Evolutionary conservation across 352 stramenopile genomes (phyloP).

Genomic region (Pythium insidiosum): DNA sequence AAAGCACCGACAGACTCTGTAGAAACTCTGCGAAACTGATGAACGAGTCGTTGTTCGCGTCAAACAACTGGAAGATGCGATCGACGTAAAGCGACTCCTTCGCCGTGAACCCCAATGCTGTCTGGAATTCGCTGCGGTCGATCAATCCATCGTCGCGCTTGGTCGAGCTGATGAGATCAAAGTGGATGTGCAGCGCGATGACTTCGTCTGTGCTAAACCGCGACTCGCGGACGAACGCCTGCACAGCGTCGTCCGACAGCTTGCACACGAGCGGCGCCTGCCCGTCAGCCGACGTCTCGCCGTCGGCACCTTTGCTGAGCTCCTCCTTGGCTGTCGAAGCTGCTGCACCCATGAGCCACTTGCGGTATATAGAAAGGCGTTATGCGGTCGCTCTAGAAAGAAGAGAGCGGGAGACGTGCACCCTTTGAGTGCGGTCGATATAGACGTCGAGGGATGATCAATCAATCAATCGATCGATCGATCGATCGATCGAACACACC

Average conservation of each 20-base stretch:
- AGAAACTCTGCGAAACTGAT: conserved; percentile 80
- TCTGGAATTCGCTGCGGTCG: conserved; percentile 77
- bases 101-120: conserved; percentile 57
- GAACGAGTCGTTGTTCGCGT: conserved; percentile 68
- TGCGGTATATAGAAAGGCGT: no score
- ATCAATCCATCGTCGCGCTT: conserved; percentile 64
- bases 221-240: conserved; percentile 25
- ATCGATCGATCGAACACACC: no score
- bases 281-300: background rate
- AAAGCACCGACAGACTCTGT: conserved; percentile 62
- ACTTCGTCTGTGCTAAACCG: conserved; percentile 60
- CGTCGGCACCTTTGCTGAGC: no score
- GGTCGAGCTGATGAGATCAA: conserved; percentile 54
- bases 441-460: no score
- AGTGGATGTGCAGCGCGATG: conserved; percentile 50
- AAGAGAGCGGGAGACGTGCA: no score
- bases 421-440: no score
- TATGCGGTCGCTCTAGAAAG: no score
- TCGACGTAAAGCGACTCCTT: conserved; percentile 83
- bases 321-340: conserved; percentile 55
- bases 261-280: conserved; percentile 30
- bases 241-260: conserved; percentile 40
- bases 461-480: no score
- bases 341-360: conserved; percentile 38
- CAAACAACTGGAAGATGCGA: conserved; percentile 75